These are phyloP conservation scores for Cercophora scortea DNA, from an alignment of 495 filamentous ascomycete genomes.

Conservation along the genomic window DNA sequence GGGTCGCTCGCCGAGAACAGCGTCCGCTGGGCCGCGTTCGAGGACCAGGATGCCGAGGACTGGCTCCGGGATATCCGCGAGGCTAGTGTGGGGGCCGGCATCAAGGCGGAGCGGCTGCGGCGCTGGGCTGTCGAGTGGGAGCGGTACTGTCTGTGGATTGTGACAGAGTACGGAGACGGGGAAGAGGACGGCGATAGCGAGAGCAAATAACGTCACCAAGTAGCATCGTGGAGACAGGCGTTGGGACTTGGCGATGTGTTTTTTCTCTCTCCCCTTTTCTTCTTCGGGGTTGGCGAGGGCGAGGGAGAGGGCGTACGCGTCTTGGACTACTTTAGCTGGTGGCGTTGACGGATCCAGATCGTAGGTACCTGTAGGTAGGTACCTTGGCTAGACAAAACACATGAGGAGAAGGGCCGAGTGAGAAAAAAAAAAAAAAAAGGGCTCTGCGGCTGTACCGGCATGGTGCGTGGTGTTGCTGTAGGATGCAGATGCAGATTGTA, in stretches of 20 bases:
- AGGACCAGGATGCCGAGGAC: slow-evolving; percentile 60
- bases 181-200: slow-evolving; percentile 1
- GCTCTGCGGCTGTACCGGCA: no score
- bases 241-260: no score
- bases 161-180: slow-evolving; percentile 66
- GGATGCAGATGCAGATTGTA: no score
- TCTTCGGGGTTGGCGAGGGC: not conserved
- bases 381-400: no score
- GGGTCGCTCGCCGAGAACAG: slow-evolving; percentile 88
- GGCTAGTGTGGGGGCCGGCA: slow-evolving; percentile 63
- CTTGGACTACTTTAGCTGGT: no score
- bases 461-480: no score
- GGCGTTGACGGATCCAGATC: no score
- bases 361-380: no score
- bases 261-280: no score
- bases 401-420: no score
- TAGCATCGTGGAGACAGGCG: not conserved
- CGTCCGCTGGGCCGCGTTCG: slow-evolving; percentile 80
- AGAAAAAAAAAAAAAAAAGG: no score
- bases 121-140: slow-evolving; percentile 81
- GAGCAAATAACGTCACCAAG: not conserved
- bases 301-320: no score
- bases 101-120: slow-evolving; percentile 62
- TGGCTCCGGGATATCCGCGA: slow-evolving; percentile 67
- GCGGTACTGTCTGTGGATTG: slow-evolving; percentile 84